phyloP scores from a whole-genome alignment of 768 basidiomycete species.

The Rhizopogon sp. region DNA sequence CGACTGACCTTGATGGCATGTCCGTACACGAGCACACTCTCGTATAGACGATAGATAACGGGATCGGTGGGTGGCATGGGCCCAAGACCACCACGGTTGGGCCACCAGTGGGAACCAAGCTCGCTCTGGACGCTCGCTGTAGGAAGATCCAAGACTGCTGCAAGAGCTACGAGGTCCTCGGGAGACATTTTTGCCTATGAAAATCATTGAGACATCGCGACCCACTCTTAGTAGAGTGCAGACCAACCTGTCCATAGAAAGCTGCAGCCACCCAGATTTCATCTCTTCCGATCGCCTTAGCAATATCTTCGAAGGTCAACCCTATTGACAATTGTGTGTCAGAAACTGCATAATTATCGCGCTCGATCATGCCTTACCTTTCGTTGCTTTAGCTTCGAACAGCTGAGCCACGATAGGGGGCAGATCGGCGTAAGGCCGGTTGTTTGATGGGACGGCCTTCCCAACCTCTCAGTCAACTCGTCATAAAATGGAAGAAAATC shows the following conservation, averaged over 20 bases:
- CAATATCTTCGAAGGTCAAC: slow-evolving; percentile 66
- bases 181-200: slow-evolving; percentile 60
- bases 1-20: slow-evolving; percentile 65
- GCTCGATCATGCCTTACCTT: slow-evolving; percentile 36
- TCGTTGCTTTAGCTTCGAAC: slow-evolving; percentile 63
- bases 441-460: slow-evolving; percentile 40
- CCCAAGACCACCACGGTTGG: slow-evolving; percentile 61
- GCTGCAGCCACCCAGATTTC: slow-evolving; percentile 82
- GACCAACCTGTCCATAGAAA: slow-evolving; percentile 71
- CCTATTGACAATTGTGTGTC: slow-evolving; percentile 37
- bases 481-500: neutral
- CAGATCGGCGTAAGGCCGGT: slow-evolving; percentile 42
- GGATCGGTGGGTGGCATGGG: slow-evolving; percentile 74
- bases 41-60: slow-evolving; percentile 76
- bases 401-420: slow-evolving; percentile 45
- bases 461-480: neutral
- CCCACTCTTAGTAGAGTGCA: neutral
- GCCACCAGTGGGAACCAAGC: slow-evolving; percentile 68
- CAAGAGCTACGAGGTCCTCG: slow-evolving; percentile 54
- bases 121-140: slow-evolving; percentile 33
- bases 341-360: neutral
- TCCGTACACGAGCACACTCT: slow-evolving; percentile 76
- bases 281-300: slow-evolving; percentile 58
- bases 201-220: neutral
- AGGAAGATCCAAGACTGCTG: slow-evolving; percentile 43